A percentile compares a stretch with the other conserved stretches of the same genome.
phyloP scores from a whole-genome alignment of 495 filamentous ascomycete genomes.

The Penicillium cataractarum region DNA sequence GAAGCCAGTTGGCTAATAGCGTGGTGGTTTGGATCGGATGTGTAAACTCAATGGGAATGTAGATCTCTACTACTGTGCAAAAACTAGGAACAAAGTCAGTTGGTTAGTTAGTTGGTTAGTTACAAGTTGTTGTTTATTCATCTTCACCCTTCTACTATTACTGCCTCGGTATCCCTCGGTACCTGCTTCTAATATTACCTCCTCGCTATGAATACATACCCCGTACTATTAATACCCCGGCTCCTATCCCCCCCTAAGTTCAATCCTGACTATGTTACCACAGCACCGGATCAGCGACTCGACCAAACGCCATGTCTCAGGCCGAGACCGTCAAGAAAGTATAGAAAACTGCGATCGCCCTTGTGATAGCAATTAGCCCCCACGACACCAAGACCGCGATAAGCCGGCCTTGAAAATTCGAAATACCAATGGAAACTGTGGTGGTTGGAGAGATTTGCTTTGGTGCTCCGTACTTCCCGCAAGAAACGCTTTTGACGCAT shows the following conservation, averaged over 20 bases:
- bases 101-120: too few species aligned
- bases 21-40: background rate
- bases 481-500: background rate
- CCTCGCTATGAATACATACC: background rate
- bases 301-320: slow-evolving; percentile 25
- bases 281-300: slow-evolving; percentile 19
- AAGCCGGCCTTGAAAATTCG: too few species aligned
- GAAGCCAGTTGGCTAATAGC: slow-evolving; percentile 1
- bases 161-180: background rate
- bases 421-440: too few species aligned
- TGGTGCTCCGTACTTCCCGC: too few species aligned
- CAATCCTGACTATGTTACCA: background rate
- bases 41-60: background rate
- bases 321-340: background rate
- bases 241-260: background rate
- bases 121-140: too few species aligned
- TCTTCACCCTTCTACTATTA: background rate
- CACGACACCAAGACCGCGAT: background rate
- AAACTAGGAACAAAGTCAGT: too few species aligned
- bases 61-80: background rate
- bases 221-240: slow-evolving; percentile 3
- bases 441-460: background rate
- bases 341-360: background rate
- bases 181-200: background rate
- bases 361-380: background rate